Conservation (phyloP, 345 rosid species). For the Raphanus raphanistrum region DNA sequence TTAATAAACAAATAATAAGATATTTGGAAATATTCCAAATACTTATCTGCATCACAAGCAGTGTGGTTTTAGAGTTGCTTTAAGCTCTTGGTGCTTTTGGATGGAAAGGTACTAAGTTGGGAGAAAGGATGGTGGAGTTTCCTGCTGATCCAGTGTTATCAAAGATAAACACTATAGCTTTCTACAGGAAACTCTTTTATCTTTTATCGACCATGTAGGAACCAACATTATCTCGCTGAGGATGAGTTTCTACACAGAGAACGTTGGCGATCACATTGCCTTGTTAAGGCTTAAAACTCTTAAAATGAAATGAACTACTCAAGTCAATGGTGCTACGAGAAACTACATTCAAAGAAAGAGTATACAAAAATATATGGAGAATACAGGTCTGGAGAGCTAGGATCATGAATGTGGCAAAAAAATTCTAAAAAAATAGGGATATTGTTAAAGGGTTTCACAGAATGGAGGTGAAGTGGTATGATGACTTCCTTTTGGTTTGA, state of each 20-base stretch:
- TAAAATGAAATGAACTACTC: conserved; percentile 89
- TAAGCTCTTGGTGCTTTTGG: conserved; percentile 79
- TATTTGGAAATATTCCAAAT: no score
- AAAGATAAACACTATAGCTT: conserved; percentile 81
- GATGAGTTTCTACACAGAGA: conserved; percentile 73
- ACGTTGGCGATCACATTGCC: conserved; percentile 86
- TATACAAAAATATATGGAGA: conserved; percentile 51
- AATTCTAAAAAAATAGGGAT: no score
- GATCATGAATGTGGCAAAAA: no score
- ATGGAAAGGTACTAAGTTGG: conserved; percentile 83
- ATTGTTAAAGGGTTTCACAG: no score
- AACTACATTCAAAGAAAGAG: conserved; percentile 94
- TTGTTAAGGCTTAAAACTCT: conserved; percentile 71
- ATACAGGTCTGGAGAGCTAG: no score
- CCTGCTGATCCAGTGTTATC: conserved; percentile 59
- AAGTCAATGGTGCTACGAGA: conserved; percentile 87
- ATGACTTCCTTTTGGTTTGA: no score
- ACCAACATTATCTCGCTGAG: conserved; percentile 88
- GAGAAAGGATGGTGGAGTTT: conserved; percentile 91
- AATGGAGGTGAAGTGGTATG: no score
- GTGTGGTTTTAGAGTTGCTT: conserved; percentile 20
- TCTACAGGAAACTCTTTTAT: conserved; percentile 83
- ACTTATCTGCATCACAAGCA: no score
- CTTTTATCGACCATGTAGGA: conserved; percentile 79
- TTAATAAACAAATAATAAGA: no score